Evolutionary conservation across 2,329 filamentous ascomycete species (phyloP).

Genomic region (Penicillium sp.): DNA sequence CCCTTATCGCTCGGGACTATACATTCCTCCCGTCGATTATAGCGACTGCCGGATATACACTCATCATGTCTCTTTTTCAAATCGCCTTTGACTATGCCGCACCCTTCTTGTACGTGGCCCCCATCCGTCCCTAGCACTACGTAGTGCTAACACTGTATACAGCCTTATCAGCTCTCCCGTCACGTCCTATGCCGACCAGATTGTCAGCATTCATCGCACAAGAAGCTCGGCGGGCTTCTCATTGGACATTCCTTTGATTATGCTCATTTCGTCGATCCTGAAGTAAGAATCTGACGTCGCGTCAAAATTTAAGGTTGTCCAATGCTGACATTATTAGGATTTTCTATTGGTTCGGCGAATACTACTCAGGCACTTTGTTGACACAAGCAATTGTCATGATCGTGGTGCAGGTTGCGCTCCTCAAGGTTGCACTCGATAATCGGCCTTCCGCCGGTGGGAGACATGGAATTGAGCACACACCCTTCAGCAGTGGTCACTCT

Average conservation of each 20-base stretch:
- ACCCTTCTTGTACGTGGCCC: slow-evolving; percentile 44
- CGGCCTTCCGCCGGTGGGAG: slow-evolving; percentile 45
- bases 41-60: slow-evolving; percentile 4
- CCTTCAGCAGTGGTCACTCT: slow-evolving; percentile 36
- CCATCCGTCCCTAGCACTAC: too few species aligned
- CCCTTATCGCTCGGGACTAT: neutral
- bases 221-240: slow-evolving; percentile 63
- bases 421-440: slow-evolving; percentile 61
- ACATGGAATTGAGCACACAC: slow-evolving; percentile 41
- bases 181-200: slow-evolving; percentile 66
- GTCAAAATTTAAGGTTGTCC: slow-evolving; percentile 1
- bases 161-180: slow-evolving; percentile 62
- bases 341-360: slow-evolving; percentile 65
- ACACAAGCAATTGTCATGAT: slow-evolving; percentile 62
- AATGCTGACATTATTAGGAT: slow-evolving; percentile 43
- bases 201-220: slow-evolving; percentile 60
- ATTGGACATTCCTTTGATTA: slow-evolving; percentile 65
- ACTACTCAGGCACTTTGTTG: slow-evolving; percentile 58
- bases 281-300: slow-evolving; percentile 46
- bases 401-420: slow-evolving; percentile 55
- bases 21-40: neutral
- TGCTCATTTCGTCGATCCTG: slow-evolving; percentile 63
- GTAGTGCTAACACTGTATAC: neutral
- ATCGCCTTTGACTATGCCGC: slow-evolving; percentile 47
- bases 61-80: slow-evolving; percentile 40